Evolutionary conservation across 768 basidiomycete genomes (phyloP), one percentile per base, ranked within the genome.

Genomic region (Saitozyma podzolica): DNA sequence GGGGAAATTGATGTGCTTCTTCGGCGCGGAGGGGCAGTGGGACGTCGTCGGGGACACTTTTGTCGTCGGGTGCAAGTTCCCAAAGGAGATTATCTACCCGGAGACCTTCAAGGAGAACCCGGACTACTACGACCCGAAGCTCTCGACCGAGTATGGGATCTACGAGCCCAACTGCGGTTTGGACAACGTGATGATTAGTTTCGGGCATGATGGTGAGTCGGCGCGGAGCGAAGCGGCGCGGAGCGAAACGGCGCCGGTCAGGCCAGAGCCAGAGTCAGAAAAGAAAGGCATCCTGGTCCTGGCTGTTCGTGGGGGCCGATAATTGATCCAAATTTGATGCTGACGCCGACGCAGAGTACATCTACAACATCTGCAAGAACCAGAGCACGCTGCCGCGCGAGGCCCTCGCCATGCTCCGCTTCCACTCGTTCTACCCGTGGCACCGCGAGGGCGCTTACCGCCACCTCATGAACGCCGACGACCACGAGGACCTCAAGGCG

Each of bases 341-440:
- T 29, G 29, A 10, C 9, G 1, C 37, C 47, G 49, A 48, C 47
- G 29, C 29, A 29, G 91, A 95, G 89, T 93, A 92, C 76, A 83
- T 92, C 6, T 92, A 91, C 80, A 81, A 89, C 66, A 87, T 94
- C 66, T 81, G 91, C 64, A 91, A 91, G 79, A 86, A 87, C 67
- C 92, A 94, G 76, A 87, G 86, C 65, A 84, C 83, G 5, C 86
- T 94, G 0, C 92, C 92, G 4, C 84, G 84, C 45, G 92, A 90
- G 69, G 92, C 84, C 0, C 83, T 95, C 39, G 87, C 89, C 8
- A 95, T 95, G 92, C 91, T 95, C 74, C 86, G 92, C 40, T 95
- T 91, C 77, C 92, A 94, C 81, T 90, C 89, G 71, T 95, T 94
- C 84, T 95, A 94, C 81, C 92, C 92, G 80, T 93, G 91, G 92